Percentiles rank a stretch among this genome's conserved stretches.
These are phyloP conservation scores for Fraxinus baroniana DNA, from an alignment of 305 asterid species.

Conservation along the genomic window DNA sequence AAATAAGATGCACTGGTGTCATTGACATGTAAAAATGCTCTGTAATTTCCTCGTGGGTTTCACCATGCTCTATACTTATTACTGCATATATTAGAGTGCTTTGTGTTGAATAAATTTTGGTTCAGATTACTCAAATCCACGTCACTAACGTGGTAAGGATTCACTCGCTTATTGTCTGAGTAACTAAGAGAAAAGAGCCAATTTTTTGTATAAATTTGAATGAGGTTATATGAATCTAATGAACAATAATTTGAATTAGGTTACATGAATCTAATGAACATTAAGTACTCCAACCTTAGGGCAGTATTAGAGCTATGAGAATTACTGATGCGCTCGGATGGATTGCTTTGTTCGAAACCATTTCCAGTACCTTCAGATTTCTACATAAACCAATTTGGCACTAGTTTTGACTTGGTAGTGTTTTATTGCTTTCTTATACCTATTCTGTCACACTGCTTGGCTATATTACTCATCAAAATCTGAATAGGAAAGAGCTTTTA, in stretches of 20 bases:
- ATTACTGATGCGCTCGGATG: no score
- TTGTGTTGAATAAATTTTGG: not conserved
- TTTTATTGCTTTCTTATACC: not conserved
- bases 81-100: not conserved
- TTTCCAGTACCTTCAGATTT: no score
- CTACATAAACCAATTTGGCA: not conserved
- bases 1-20: not conserved
- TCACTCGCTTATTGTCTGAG: not conserved
- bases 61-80: not conserved
- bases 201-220: no score
- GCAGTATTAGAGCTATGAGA: no score
- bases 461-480: no score
- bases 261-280: no score
- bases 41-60: not conserved
- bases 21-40: not conserved
- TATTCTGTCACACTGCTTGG: not conserved
- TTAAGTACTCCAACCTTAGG: no score
- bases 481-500: no score
- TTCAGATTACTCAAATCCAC: not conserved
- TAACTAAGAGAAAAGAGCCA: constrained; percentile 1
- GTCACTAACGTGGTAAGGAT: not conserved
- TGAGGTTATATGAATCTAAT: no score
- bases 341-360: no score
- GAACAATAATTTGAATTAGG: no score
- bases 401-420: not conserved